Conservation (phyloP, 768 basidiomycete species). For the Hortiboletus campestris region DNA sequence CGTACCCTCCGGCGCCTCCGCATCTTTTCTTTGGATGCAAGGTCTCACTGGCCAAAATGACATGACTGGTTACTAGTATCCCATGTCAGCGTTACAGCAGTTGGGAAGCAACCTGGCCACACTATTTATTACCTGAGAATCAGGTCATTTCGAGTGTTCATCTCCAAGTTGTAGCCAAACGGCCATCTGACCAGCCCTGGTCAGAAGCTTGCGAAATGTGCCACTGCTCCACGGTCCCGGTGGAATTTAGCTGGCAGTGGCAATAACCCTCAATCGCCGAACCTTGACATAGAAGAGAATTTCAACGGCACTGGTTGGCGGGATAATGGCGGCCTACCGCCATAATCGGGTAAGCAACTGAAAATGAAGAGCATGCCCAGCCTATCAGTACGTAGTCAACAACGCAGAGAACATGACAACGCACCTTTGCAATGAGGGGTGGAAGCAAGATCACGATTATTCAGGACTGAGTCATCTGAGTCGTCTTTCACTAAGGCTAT, state of each 20-base stretch:
- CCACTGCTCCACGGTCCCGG: background rate
- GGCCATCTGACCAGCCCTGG: background rate
- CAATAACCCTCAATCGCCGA: background rate
- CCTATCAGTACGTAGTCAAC: background rate
- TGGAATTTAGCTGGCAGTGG: background rate
- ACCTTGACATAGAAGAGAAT: background rate
- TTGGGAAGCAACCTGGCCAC: background rate
- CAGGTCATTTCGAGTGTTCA: background rate
- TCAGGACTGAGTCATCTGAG: background rate
- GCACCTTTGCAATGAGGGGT: background rate
- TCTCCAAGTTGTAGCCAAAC: background rate
- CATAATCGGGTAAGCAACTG: background rate
- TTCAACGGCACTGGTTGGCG: background rate
- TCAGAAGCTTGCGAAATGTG: no score
- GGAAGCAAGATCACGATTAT: background rate
- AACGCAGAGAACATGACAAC: background rate
- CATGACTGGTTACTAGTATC: background rate
- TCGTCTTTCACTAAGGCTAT: background rate
- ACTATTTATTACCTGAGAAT: background rate
- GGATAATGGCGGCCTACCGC: background rate
- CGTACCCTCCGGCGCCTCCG: background rate
- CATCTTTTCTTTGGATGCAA: background rate
- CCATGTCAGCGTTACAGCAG: constrained; percentile 1
- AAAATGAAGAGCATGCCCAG: background rate
- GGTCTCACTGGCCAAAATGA: background rate